Evolutionary conservation across 306 rosid species (phyloP).

Genomic region (Parietaria judaica): DNA sequence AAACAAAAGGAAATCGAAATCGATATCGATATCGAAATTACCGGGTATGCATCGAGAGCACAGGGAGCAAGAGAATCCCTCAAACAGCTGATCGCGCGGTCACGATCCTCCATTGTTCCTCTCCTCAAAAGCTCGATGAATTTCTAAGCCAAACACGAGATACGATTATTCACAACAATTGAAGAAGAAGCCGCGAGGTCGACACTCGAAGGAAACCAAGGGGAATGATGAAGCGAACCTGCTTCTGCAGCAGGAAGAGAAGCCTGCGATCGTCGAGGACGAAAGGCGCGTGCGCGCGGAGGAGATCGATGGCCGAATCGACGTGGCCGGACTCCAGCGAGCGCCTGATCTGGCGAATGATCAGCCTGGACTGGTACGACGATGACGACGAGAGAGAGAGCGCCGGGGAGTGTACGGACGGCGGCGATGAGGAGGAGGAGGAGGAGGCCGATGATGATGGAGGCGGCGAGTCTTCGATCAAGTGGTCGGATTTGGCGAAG

Average conservation of each 20-base stretch:
- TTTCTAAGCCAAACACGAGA: conserved; percentile 33
- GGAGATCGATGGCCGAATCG: conserved; percentile 62
- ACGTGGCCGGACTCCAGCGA: conserved; percentile 60
- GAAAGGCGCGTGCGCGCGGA: conserved; percentile 73
- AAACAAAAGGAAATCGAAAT: background rate
- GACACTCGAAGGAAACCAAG: conserved; percentile 1
- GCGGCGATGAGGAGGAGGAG: conserved; percentile 26
- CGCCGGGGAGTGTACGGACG: conserved; percentile 26
- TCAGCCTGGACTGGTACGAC: conserved; percentile 67
- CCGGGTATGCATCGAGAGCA: conserved; percentile 98
- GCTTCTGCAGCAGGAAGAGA: conserved; percentile 91
- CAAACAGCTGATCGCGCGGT: conserved; percentile 71
- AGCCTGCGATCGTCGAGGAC: conserved; percentile 72
- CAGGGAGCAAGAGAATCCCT: conserved; percentile 91
- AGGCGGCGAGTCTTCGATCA: conserved; percentile 49
- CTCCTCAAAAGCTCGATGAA: conserved; percentile 89
- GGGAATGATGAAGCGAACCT: conserved; percentile 38
- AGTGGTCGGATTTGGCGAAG: conserved; percentile 88
- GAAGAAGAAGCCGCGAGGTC: background rate
- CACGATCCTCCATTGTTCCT: conserved; percentile 67
- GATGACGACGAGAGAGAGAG: conserved; percentile 67
- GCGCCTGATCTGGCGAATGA: conserved; percentile 79
- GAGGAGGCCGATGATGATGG: conserved; percentile 25
- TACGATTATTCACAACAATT: background rate
- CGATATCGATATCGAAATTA: conserved; percentile 16